A percentile compares a stretch with the other conserved stretches of the same genome.
phyloP scores from a whole-genome alignment of 495 filamentous ascomycete genomes.

The Aspergillus homomorphus region DNA sequence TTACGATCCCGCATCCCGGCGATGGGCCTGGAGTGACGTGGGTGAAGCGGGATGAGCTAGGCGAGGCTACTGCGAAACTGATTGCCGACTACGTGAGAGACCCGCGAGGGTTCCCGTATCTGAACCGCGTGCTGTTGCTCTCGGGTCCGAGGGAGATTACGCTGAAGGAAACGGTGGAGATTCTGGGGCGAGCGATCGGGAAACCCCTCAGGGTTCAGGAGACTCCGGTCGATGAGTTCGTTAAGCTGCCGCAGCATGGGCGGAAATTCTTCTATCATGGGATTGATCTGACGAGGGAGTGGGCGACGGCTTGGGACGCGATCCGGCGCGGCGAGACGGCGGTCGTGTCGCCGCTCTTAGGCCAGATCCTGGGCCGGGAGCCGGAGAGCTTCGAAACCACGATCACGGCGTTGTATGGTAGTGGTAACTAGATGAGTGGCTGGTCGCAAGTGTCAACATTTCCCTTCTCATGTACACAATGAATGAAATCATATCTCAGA shows the following conservation, averaged over 20 bases:
- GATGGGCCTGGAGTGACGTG: conserved; percentile 47
- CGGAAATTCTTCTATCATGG: conserved; percentile 22
- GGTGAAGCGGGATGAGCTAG: conserved; percentile 51
- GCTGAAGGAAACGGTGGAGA: conserved; percentile 36
- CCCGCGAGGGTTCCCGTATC: conserved; percentile 21
- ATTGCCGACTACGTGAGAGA: conserved; percentile 27
- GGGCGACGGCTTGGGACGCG: conserved; percentile 43
- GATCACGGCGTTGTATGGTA: conserved; percentile 9
- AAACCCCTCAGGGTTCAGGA: conserved; percentile 25
- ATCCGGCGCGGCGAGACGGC: conserved; percentile 40
- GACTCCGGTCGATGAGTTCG: conserved; percentile 41
- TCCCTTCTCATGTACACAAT: no score
- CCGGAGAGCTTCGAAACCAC: conserved; percentile 36
- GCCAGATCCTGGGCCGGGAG: conserved; percentile 34
- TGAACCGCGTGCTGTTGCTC: conserved; percentile 35
- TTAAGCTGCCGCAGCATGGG: conserved; percentile 16
- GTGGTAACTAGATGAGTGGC: not conserved
- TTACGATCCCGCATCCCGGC: conserved; percentile 51
- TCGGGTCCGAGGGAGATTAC: conserved; percentile 35
- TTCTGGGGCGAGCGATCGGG: conserved; percentile 30
- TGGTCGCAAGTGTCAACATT: not conserved
- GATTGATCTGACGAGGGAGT: conserved; percentile 23
- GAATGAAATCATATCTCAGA: not conserved
- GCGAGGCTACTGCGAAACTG: conserved; percentile 42
- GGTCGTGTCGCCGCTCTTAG: conserved; percentile 31